Evolutionary conservation across 2,329 filamentous ascomycete species (phyloP).

Genomic region (Penicillium sp.): DNA sequence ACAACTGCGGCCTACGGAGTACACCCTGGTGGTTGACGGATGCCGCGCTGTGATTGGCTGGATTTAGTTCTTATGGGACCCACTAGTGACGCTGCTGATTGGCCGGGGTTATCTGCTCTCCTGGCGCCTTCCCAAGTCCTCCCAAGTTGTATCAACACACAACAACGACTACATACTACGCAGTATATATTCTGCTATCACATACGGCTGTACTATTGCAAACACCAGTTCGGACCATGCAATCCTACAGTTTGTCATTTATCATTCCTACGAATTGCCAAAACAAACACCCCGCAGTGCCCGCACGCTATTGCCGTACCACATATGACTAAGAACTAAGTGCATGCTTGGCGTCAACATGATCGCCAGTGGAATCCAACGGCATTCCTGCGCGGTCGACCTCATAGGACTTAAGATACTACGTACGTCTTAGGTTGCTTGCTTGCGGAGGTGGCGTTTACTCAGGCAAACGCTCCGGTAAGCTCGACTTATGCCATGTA

Average conservation of each 20-base stretch:
- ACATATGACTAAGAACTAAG: slow-evolving; percentile 1
- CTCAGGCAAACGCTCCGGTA: no score
- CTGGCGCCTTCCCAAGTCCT: neutral
- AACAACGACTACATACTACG: no score
- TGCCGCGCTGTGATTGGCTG: neutral
- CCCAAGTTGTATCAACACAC: neutral
- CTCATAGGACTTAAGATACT: no score
- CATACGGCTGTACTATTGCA: neutral
- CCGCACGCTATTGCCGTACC: neutral
- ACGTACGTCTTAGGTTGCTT: no score
- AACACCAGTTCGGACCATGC: no score
- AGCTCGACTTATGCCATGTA: no score
- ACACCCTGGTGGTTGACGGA: neutral
- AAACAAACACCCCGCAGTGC: neutral
- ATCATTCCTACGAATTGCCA: neutral
- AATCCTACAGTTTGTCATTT: neutral
- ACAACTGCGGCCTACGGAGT: neutral
- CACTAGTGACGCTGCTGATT: neutral
- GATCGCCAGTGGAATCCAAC: neutral
- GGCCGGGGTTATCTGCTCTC: neutral
- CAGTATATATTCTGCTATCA: neutral
- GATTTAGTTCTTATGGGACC: neutral
- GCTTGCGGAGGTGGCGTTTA: no score
- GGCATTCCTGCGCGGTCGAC: neutral
- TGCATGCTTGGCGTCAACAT: neutral